Conservation (phyloP, 163 green algal genomes). For the Dunaliella salina region DNA sequence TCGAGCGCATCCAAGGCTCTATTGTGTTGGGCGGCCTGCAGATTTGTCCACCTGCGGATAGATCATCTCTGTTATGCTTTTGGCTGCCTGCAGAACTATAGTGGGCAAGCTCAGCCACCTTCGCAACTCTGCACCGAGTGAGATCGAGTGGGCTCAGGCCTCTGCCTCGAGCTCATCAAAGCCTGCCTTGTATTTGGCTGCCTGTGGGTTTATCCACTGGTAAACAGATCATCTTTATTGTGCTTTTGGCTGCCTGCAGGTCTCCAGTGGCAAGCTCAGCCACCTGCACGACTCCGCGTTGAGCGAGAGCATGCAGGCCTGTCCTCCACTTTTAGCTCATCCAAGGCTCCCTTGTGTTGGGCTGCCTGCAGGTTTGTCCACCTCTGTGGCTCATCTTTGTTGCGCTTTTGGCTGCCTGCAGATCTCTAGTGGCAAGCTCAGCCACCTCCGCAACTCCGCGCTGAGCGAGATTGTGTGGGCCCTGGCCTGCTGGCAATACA, state of each 20-base stretch:
- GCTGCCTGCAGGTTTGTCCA: too few relatives aligned
- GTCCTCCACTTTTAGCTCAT: too few relatives aligned
- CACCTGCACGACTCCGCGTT: slow-evolving; percentile 24
- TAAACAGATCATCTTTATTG: too few relatives aligned
- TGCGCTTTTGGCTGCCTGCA: not conserved
- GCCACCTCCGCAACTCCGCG: slow-evolving; percentile 20
- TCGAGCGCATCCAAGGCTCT: too few relatives aligned
- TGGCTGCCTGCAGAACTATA: not conserved
- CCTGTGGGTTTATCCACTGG: too few relatives aligned
- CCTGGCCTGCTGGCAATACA: slow-evolving; percentile 30
- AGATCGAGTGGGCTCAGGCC: slow-evolving; percentile 32
- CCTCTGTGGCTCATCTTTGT: too few relatives aligned
- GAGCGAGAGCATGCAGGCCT: not conserved
- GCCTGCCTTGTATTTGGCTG: too few relatives aligned
- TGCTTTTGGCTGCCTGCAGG: not conserved
- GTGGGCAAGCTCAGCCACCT: slow-evolving; percentile 34
- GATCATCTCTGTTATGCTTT: not conserved
- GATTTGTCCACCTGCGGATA: too few relatives aligned
- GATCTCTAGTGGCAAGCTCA: slow-evolving; percentile 22
- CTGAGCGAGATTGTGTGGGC: slow-evolving; percentile 30
- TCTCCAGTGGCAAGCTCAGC: slow-evolving; percentile 22
- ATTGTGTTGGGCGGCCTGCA: too few relatives aligned
- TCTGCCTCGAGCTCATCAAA: not conserved
- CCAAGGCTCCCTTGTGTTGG: too few relatives aligned
- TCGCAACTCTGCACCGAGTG: slow-evolving; percentile 16